These are phyloP conservation scores for Carex cristatella DNA, from an alignment of 176 grass and related monocot genomes.

Conservation along the genomic window DNA sequence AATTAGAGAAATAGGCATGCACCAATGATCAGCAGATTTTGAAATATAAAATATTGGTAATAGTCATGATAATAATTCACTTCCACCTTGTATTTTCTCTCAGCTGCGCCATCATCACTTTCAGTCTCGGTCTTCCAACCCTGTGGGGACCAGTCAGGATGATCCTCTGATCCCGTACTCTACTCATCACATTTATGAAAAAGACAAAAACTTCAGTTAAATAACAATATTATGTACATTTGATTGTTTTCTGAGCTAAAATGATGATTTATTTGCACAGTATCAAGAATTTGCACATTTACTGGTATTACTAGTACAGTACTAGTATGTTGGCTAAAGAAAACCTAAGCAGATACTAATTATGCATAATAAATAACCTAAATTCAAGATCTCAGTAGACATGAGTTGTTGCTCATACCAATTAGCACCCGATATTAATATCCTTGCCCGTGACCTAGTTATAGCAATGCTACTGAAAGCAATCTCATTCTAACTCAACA, in stretches of 20 bases:
- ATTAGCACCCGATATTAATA: background rate
- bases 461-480: constrained; percentile 1
- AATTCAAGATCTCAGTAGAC: background rate
- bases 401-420: background rate
- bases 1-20: background rate
- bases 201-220: background rate
- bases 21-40: background rate
- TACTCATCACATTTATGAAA: constrained; percentile 6
- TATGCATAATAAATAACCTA: background rate
- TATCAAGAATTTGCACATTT: background rate
- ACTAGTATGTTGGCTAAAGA: background rate
- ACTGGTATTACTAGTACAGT: background rate
- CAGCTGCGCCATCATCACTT: background rate
- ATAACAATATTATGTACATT: background rate
- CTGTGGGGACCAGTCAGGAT: background rate
- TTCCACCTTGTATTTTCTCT: constrained; percentile 14
- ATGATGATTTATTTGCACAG: too few species aligned
- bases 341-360: background rate
- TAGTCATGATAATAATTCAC: background rate
- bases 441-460: background rate
- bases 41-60: background rate
- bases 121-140: background rate
- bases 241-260: background rate
- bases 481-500: background rate
- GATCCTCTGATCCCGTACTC: background rate